A percentile compares a stretch with the other conserved stretches of the same genome.
phyloP scores from a whole-genome alignment of 768 basidiomycete genomes.

The Pholiota conissans region DNA sequence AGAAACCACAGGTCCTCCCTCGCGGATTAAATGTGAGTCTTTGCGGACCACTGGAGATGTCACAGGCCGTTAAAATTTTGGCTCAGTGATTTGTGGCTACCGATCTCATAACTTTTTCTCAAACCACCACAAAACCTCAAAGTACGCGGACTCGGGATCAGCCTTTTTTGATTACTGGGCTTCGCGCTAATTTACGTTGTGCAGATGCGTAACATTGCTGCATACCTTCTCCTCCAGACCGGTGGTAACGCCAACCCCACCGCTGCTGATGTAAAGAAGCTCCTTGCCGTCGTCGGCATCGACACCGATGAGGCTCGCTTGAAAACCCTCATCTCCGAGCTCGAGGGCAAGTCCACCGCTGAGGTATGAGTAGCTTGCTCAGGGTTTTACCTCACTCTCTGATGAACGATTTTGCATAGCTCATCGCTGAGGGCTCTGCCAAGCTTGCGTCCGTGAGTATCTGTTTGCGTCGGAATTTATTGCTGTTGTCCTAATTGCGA shows the following conservation, averaged over 20 bases:
- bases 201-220: slow-evolving; percentile 91
- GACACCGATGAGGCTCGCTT: slow-evolving; percentile 85
- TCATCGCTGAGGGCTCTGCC: slow-evolving; percentile 89
- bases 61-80: slow-evolving; percentile 7
- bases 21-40: slow-evolving; percentile 78
- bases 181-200: slow-evolving; percentile 4
- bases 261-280: slow-evolving; percentile 83
- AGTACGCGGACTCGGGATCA: slow-evolving; percentile 34
- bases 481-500: background rate
- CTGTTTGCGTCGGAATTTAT: background rate
- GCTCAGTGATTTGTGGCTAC: slow-evolving; percentile 91
- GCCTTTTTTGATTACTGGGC: background rate
- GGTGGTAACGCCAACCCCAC: slow-evolving; percentile 91
- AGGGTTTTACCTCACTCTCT: slow-evolving; percentile 3
- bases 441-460: slow-evolving; percentile 89
- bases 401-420: slow-evolving; percentile 35
- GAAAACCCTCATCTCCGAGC: slow-evolving; percentile 82
- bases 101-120: slow-evolving; percentile 39
- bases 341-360: slow-evolving; percentile 87
- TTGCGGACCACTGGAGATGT: background rate
- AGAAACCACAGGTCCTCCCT: slow-evolving; percentile 95
- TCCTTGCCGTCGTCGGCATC: slow-evolving; percentile 84
- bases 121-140: slow-evolving; percentile 34
- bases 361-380: slow-evolving; percentile 44
- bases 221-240: slow-evolving; percentile 94